These are phyloP conservation scores for Populus tomentosa DNA, from an alignment of 441 rosid genomes.

Conservation along the genomic window DNA sequence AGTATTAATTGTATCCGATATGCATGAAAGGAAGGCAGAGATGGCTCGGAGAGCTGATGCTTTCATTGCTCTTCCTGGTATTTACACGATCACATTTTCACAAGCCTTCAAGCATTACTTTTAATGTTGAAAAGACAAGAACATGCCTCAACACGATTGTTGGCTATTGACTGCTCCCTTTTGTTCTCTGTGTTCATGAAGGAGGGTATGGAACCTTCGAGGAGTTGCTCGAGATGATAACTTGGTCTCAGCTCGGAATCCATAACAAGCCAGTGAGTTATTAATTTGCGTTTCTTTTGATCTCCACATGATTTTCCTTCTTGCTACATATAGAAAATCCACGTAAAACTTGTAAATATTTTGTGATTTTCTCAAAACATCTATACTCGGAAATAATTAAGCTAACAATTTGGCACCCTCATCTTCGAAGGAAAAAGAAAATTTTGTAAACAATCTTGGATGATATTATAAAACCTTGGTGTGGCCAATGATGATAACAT, in stretches of 20 bases:
- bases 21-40: constrained; percentile 46
- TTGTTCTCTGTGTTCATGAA: constrained; percentile 1
- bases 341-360: too few species aligned
- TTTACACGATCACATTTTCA: not conserved
- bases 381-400: too few species aligned
- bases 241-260: constrained; percentile 51
- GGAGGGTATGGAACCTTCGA: constrained; percentile 57
- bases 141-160: not conserved
- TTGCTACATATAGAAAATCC: too few species aligned
- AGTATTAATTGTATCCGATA: constrained; percentile 33
- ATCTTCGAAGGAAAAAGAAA: too few species aligned
- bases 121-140: not conserved
- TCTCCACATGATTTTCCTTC: not conserved
- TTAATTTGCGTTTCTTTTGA: not conserved
- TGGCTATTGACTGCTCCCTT: not conserved
- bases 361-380: too few species aligned
- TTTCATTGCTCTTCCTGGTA: constrained; percentile 48
- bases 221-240: constrained; percentile 47
- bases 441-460: too few species aligned
- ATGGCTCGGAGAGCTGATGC: constrained; percentile 43
- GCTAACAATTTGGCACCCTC: too few species aligned
- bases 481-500: too few species aligned
- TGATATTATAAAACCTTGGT: too few species aligned
- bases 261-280: constrained; percentile 42
- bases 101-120: not conserved